phyloP scores from a whole-genome alignment of 2,329 filamentous ascomycete species.

The Magnaporthiopsis incrustans region DNA sequence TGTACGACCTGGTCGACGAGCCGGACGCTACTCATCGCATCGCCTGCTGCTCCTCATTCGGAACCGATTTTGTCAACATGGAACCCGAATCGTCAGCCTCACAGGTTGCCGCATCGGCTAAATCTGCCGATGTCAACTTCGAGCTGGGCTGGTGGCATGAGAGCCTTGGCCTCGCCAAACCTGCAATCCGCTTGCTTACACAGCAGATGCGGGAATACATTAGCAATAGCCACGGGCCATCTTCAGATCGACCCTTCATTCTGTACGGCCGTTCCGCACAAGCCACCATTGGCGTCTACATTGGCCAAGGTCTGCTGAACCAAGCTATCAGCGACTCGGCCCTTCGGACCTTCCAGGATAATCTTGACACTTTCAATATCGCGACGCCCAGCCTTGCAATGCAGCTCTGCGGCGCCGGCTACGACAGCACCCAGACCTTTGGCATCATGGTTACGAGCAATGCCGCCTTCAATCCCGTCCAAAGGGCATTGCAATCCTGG shows the following conservation, averaged over 20 bases:
- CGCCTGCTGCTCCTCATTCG: conserved; percentile 14
- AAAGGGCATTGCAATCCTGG: conserved; percentile 23
- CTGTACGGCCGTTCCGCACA: conserved; percentile 22
- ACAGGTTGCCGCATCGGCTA: neutral
- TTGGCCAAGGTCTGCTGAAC: conserved; percentile 23
- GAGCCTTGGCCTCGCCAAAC: conserved; percentile 13
- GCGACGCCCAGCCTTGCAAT: conserved; percentile 23
- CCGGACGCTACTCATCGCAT: conserved; percentile 8
- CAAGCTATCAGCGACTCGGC: conserved; percentile 20
- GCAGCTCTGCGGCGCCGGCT: conserved; percentile 25
- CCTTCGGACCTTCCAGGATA: conserved; percentile 20
- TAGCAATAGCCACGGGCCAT: conserved; percentile 15
- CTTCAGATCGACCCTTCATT: conserved; percentile 16
- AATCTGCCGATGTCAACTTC: conserved; percentile 12
- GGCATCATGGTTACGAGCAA: conserved; percentile 25
- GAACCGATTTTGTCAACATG: conserved; percentile 13
- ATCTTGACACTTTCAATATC: conserved; percentile 16
- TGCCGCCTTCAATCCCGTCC: conserved; percentile 22
- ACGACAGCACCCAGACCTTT: conserved; percentile 24
- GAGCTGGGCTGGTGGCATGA: conserved; percentile 22
- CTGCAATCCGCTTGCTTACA: conserved; percentile 17
- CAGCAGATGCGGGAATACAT: conserved; percentile 23
- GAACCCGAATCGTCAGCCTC: neutral
- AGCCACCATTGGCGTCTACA: conserved; percentile 25
- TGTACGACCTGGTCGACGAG: conserved; percentile 10